Percentiles rank a stretch among this genome's conserved stretches.
These are phyloP conservation scores for Wallacemonas sp. DNA, from an alignment of 208 protist species.

Conservation along the genomic window DNA sequence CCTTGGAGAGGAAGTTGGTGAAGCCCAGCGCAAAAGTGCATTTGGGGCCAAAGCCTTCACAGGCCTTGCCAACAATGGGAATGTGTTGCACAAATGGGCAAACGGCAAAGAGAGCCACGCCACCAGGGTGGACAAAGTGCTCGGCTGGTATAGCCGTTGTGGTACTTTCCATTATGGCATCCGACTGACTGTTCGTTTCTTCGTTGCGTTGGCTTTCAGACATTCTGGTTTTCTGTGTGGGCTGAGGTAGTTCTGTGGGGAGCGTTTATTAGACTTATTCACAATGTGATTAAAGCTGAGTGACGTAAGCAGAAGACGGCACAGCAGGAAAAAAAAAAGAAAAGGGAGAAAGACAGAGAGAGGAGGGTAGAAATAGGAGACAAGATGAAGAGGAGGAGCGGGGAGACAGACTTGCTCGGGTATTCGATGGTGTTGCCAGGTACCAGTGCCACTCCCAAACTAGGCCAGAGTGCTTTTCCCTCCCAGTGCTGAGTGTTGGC, in stretches of 20 bases:
- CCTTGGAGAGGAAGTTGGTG: slow-evolving; percentile 37
- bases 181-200: too few relatives aligned
- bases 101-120: slow-evolving; percentile 14
- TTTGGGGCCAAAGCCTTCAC: slow-evolving; percentile 28
- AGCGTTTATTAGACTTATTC: not conserved
- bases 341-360: not conserved
- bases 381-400: too few relatives aligned
- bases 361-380: too few relatives aligned
- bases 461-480: too few relatives aligned
- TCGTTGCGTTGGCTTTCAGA: not conserved
- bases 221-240: not conserved
- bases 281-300: not conserved
- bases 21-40: slow-evolving; percentile 23
- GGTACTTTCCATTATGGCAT: too few relatives aligned
- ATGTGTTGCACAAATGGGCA: slow-evolving; percentile 18
- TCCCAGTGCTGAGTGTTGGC: too few relatives aligned
- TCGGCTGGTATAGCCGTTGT: too few relatives aligned
- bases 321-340: not conserved
- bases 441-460: too few relatives aligned
- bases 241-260: not conserved
- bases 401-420: too few relatives aligned
- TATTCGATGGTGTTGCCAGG: too few relatives aligned
- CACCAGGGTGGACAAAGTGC: slow-evolving; percentile 18
- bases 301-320: not conserved
- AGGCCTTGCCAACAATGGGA: slow-evolving; percentile 24